Evolutionary conservation across 1,284 basidiomycete genomes (phyloP).

Genomic region (Phylloporus sp.): DNA sequence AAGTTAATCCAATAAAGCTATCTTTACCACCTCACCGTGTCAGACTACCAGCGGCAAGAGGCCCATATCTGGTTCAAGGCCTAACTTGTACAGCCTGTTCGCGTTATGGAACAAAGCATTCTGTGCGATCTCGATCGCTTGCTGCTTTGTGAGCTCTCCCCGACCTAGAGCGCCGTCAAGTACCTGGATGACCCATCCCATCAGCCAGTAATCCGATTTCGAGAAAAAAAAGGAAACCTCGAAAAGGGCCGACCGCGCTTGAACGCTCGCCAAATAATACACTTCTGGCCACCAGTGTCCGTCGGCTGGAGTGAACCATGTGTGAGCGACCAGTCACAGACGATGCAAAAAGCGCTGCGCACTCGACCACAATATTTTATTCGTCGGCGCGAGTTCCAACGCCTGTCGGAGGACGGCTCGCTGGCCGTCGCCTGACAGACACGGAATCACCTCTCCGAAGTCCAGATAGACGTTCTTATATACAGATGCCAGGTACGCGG

Average conservation of each 20-base stretch:
- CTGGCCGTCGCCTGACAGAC: conserved; percentile 64
- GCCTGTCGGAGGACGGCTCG: conserved; percentile 59
- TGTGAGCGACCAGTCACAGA: conserved; percentile 7
- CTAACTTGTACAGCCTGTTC: conserved; percentile 33
- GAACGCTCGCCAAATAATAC: conserved; percentile 67
- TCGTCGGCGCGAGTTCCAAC: conserved; percentile 71
- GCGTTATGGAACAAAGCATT: conserved; percentile 38
- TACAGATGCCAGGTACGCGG: conserved; percentile 70
- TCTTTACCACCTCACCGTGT: not conserved
- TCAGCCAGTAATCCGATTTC: not conserved
- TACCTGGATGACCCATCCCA: conserved; percentile 19
- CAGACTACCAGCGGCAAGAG: conserved; percentile 9
- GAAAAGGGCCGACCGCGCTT: conserved; percentile 63
- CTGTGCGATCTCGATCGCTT: conserved; percentile 31
- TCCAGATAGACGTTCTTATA: conserved; percentile 78
- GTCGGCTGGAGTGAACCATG: conserved; percentile 51
- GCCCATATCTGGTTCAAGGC: conserved; percentile 29
- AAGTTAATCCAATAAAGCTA: not conserved
- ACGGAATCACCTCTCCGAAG: conserved; percentile 80
- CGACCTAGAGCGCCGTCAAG: conserved; percentile 25
- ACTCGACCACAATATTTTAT: conserved; percentile 83
- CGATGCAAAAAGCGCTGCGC: conserved; percentile 26
- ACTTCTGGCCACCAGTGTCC: conserved; percentile 81
- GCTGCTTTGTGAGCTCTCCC: conserved; percentile 29
- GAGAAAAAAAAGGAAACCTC: conserved; percentile 44